A percentile compares a stretch with the other conserved stretches of the same genome.
These are phyloP conservation scores for Phytophthora meadii DNA, from an alignment of 352 stramenopile species.

Conservation along the genomic window DNA sequence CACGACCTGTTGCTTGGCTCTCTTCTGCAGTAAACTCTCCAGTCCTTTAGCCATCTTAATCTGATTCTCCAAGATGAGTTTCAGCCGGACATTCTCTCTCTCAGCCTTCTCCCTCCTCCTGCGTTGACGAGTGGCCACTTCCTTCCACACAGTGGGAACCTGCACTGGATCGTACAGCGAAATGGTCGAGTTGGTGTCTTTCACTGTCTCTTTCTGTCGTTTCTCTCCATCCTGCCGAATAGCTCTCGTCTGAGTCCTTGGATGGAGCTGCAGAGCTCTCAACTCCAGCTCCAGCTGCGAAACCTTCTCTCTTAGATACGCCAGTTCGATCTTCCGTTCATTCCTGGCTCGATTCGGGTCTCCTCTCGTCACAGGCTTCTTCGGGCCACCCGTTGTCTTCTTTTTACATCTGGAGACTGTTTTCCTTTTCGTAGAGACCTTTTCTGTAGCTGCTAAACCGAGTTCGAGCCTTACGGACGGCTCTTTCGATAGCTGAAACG, in stretches of 20 bases:
- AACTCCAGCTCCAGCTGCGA: slow-evolving; percentile 70
- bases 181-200: slow-evolving; percentile 12
- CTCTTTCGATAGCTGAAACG: slow-evolving; percentile 21
- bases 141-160: slow-evolving; percentile 38
- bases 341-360: slow-evolving; percentile 44
- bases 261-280: slow-evolving; percentile 42
- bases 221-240: slow-evolving; percentile 31
- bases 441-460: slow-evolving; percentile 15
- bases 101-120: slow-evolving; percentile 49
- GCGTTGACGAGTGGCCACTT: slow-evolving; percentile 48
- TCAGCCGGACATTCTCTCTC: slow-evolving; percentile 58
- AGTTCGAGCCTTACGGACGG: slow-evolving; percentile 18
- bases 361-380: slow-evolving; percentile 47
- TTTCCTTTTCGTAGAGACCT: slow-evolving; percentile 13
- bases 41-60: slow-evolving; percentile 41
- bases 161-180: slow-evolving; percentile 30
- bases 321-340: slow-evolving; percentile 69
- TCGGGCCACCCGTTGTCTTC: slow-evolving; percentile 44
- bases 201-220: background rate
- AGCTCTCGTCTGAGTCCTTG: slow-evolving; percentile 35
- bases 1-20: slow-evolving; percentile 41
- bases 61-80: slow-evolving; percentile 56
- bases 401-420: slow-evolving; percentile 21
- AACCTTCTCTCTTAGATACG: slow-evolving; percentile 76
- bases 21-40: slow-evolving; percentile 42